A percentile compares a stretch with the other conserved stretches of the same genome.
Evolutionary conservation across 768 basidiomycete genomes (phyloP).

Genomic region (Trametes coccinea): DNA sequence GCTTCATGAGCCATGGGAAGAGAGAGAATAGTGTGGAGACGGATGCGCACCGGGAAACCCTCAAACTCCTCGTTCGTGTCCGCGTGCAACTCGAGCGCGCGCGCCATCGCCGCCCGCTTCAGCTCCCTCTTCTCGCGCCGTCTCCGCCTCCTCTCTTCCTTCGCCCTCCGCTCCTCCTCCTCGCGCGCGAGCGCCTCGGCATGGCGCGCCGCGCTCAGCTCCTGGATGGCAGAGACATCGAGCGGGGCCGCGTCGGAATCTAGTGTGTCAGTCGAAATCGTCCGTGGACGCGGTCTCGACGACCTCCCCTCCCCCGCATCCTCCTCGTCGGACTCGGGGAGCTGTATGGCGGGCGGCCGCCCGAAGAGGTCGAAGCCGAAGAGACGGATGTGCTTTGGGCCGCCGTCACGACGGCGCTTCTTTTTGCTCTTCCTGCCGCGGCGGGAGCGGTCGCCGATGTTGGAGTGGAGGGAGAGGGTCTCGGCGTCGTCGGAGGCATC

Average conservation of each 20-base stretch:
- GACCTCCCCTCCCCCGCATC: background rate
- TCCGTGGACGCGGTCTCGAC: slow-evolving; percentile 14
- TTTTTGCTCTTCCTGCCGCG: slow-evolving; percentile 30
- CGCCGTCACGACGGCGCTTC: slow-evolving; percentile 22
- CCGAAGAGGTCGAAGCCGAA: slow-evolving; percentile 74
- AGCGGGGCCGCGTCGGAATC: slow-evolving; percentile 74
- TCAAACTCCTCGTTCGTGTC: slow-evolving; percentile 49
- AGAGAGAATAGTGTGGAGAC: slow-evolving; percentile 17
- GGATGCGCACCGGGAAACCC: slow-evolving; percentile 59
- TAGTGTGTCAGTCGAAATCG: slow-evolving; percentile 46
- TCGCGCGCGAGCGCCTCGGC: slow-evolving; percentile 37
- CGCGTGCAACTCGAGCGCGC: slow-evolving; percentile 34
- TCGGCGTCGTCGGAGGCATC: slow-evolving; percentile 57
- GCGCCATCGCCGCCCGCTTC: slow-evolving; percentile 41
- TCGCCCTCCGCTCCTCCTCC: slow-evolving; percentile 41
- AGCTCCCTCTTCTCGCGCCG: slow-evolving; percentile 48
- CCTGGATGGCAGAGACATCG: slow-evolving; percentile 56
- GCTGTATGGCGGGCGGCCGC: slow-evolving; percentile 51
- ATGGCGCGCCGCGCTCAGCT: slow-evolving; percentile 46
- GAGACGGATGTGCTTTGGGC: slow-evolving; percentile 47
- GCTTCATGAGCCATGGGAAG: background rate
- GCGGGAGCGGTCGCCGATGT: slow-evolving; percentile 42
- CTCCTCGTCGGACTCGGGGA: slow-evolving; percentile 53
- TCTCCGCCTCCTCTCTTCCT: slow-evolving; percentile 50
- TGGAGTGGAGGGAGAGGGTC: slow-evolving; percentile 66